Evolutionary conservation across 805 yeast genomes (phyloP), one percentile per base, ranked within the genome.

Genomic region (Starmerella davenportii): DNA sequence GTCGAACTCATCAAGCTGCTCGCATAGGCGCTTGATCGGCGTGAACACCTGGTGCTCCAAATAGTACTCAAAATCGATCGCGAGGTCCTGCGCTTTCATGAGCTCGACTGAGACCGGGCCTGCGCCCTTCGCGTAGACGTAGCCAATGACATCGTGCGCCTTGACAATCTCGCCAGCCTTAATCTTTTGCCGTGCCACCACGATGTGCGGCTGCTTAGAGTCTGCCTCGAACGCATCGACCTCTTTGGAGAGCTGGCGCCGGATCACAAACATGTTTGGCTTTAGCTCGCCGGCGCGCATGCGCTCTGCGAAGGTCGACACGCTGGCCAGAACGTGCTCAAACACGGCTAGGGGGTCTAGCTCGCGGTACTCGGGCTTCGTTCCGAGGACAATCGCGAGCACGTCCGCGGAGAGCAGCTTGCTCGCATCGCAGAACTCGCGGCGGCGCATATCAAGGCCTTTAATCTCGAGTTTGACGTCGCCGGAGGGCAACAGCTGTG

Each of bases 371-470:
- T 81, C 94, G 21, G 62, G 60, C 45, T 77, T 82, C 7, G 79
- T 69, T 17, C 76, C 72, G 11, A 42, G 33, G 15, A 37, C 40
- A 2, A 43, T 27, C 47, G 76, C 65, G 50, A 90, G 65, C 4
- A 81, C 79, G 56, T 66, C 74, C 5, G 74, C 71, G 1, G 95
- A 82, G 4, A 79, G 71, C 39, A 87, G 93, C 55, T 85, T 90
- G 1, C 96, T 81, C 36, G 90, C 61, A 36, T 84, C 93, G 62
- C 95, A 82, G 57, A 70, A 90, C 59, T 90, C 99, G 65, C 99
- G 81, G 58, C 98, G 84, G 53, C 72, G 75, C 93, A 90, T 76
- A 63, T 90, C 99, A 36, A 90, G 68, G 52, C 99, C 99, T 57
- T 90, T 90, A 33, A 87, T 94, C 57, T 90, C 95, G 45, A 87